Evolutionary conservation across 2,329 filamentous ascomycete species (phyloP), one percentile per base, ranked within the genome.

Genomic region (Laburnicola sp.): DNA sequence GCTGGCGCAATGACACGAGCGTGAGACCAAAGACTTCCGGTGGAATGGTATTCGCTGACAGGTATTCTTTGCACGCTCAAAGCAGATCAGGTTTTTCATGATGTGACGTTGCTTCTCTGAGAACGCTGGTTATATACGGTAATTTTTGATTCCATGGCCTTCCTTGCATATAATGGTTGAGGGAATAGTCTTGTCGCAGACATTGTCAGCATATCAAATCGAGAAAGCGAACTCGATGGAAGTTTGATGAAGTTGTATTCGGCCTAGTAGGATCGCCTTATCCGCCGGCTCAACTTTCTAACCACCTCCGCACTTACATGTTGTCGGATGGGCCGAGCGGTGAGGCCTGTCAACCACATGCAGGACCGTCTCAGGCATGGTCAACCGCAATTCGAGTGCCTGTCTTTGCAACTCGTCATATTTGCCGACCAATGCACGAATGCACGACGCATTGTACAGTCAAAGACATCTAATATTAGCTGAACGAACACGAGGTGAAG

Each of bases 401-500:
- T 37, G 39, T 41, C 22, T 50, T 50, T 51, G 42, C 31, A 45
- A 50, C 48, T 51, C 48, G 46, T 57, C 44, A 58, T 51, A 41
- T 52, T 47, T 46, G 39, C 49, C 40, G 45, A 38, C 52, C 56
- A 51, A 56, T 51, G 51, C 30, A 11, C 48, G 34, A 53, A 52
- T 45, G 43, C 54, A 53, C 60, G 56, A 64, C 62, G 66, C 45
- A 59, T 37, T 65, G 11, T 59, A 59, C 26, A n/a, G 42, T 46
- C 45, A 27, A 39, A 48, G 41, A 40, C 47, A 51, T 62, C 64
- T 67, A 70, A 67, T 65, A 69, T 70, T 70, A 70, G 68, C 56
- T 57, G 48, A 55, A 42, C 60, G 50, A 58, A 63, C 60, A 66
- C 61, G 60, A 66, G 57, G 35, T 58, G 54, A 54, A 56, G 51